phyloP scores from a whole-genome alignment of 176 grass and related monocot species.

The Lolium rigidum region DNA sequence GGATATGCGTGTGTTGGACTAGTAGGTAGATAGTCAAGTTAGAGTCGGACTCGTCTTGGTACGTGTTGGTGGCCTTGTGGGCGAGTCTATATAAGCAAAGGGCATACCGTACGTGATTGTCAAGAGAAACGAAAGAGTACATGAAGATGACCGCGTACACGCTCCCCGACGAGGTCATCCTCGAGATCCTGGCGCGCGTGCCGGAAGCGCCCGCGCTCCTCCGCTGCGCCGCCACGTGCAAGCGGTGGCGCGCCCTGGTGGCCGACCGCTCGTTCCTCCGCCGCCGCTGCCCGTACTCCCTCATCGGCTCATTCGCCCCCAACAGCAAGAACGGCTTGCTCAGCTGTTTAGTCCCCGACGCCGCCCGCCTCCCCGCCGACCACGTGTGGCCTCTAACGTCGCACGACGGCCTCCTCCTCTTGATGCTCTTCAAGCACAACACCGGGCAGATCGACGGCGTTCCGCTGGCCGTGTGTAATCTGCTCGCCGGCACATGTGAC shows the following conservation, averaged over 20 bases:
- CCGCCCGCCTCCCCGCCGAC: background rate
- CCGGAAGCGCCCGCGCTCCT: constrained; percentile 3
- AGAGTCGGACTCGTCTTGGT: no score
- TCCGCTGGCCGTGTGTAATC: background rate
- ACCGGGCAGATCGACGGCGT: background rate
- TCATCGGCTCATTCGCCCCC: background rate
- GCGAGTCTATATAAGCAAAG: no score
- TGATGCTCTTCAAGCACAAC: background rate
- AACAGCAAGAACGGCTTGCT: background rate
- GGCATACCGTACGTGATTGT: no score
- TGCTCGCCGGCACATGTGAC: constrained; percentile 3
- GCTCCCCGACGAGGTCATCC: background rate
- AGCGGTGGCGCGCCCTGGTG: constrained; percentile 5
- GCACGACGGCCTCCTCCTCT: background rate
- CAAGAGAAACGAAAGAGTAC: background rate
- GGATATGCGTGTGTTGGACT: no score
- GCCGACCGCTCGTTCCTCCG: background rate
- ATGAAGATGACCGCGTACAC: background rate
- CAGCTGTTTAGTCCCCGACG: constrained; percentile 14
- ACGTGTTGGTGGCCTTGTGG: no score
- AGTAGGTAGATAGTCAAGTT: no score
- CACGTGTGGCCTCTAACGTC: background rate
- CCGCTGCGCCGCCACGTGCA: constrained; percentile 5
- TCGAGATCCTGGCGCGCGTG: background rate
- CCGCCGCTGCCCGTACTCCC: constrained; percentile 2